These are phyloP conservation scores for Hericium rajendrae DNA, from an alignment of 768 basidiomycete species.

Conservation along the genomic window DNA sequence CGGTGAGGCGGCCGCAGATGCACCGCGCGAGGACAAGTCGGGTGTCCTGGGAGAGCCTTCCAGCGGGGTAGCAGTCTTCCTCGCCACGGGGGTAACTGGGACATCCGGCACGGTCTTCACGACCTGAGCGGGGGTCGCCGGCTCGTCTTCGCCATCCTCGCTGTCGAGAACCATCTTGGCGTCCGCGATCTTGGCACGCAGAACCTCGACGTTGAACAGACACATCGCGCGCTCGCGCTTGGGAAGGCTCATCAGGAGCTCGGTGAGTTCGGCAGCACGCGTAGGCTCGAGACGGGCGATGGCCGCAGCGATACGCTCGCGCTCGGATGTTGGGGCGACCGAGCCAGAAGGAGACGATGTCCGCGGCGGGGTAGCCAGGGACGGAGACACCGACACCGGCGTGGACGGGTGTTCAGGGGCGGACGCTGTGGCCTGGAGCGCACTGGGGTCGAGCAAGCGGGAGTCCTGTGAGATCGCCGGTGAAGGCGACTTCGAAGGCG, in stretches of 20 bases:
- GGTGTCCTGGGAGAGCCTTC: slow-evolving; percentile 63
- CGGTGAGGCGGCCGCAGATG: slow-evolving; percentile 65
- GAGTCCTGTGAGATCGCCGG: slow-evolving; percentile 63
- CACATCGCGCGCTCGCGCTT: slow-evolving; percentile 89
- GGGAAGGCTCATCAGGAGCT: slow-evolving; percentile 75
- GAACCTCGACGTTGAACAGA: slow-evolving; percentile 76
- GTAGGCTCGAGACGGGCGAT: slow-evolving; percentile 54
- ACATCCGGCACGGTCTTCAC: slow-evolving; percentile 16
- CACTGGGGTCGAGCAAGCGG: slow-evolving; percentile 51
- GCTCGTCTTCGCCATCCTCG: slow-evolving; percentile 43
- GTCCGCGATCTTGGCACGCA: slow-evolving; percentile 69
- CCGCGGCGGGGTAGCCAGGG: slow-evolving; percentile 72
- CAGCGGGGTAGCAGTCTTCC: slow-evolving; percentile 22
- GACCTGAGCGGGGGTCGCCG: slow-evolving; percentile 24
- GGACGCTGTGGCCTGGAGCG: slow-evolving; percentile 65
- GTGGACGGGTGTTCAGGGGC: slow-evolving; percentile 89
- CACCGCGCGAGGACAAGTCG: slow-evolving; percentile 64
- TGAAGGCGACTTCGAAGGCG: slow-evolving; percentile 44
- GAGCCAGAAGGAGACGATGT: slow-evolving; percentile 70
- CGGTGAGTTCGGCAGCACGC: slow-evolving; percentile 57
- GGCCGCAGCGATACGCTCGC: slow-evolving; percentile 63
- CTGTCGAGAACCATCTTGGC: slow-evolving; percentile 77
- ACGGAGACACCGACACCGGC: slow-evolving; percentile 67
- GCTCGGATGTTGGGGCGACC: slow-evolving; percentile 54
- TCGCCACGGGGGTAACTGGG: slow-evolving; percentile 56